phyloP scores from a whole-genome alignment of 768 basidiomycete genomes.

The Naganishia kalamii region DNA sequence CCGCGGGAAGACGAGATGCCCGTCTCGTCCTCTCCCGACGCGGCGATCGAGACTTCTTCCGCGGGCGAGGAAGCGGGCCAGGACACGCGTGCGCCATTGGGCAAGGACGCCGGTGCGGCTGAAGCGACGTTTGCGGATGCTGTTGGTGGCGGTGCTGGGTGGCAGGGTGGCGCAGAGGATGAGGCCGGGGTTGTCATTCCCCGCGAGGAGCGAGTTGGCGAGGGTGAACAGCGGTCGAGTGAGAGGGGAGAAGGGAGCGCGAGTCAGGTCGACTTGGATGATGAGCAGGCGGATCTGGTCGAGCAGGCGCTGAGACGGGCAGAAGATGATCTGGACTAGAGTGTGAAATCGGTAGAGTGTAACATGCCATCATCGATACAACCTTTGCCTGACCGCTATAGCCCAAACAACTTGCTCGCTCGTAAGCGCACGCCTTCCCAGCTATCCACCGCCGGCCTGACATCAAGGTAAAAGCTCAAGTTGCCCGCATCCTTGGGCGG shows the following conservation, averaged over 20 bases:
- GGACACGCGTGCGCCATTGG: constrained; percentile 42
- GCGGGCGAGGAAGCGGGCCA: constrained; percentile 23
- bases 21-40: constrained; percentile 14
- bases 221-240: constrained; percentile 13
- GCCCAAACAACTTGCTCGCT: constrained; percentile 36
- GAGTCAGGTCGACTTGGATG: constrained; percentile 30
- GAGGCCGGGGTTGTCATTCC: constrained; percentile 15
- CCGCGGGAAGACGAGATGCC: constrained; percentile 13
- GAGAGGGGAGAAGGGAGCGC: constrained; percentile 32
- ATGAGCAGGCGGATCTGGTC: constrained; percentile 1
- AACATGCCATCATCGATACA: neutral
- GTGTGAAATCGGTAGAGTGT: neutral
- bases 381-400: neutral
- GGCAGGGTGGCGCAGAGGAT: constrained; percentile 46
- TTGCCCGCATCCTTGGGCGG: constrained; percentile 29
- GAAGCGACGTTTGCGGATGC: constrained; percentile 40
- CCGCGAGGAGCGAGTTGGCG: constrained; percentile 16
- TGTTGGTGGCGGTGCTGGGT: constrained; percentile 35
- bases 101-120: constrained; percentile 43
- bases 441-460: constrained; percentile 83
- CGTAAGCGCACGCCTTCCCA: constrained; percentile 93
- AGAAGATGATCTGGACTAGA: neutral
- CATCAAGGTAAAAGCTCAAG: constrained; percentile 79
- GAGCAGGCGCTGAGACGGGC: constrained; percentile 7
- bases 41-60: neutral